Evolutionary conservation across 768 basidiomycete genomes (phyloP).

Genomic region (Omphalotus guepiniiformis): DNA sequence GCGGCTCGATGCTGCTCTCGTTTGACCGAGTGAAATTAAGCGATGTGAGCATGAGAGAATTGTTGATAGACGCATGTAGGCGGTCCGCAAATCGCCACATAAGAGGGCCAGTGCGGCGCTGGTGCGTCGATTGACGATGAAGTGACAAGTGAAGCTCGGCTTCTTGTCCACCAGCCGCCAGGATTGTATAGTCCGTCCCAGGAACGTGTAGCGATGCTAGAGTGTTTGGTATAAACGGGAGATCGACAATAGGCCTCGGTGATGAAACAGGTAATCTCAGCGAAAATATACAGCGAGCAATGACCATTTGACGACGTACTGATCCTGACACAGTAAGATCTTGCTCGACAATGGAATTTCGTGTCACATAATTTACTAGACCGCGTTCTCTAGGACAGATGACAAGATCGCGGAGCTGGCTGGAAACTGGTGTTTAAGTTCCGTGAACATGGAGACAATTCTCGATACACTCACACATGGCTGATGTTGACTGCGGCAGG

Average conservation of each 20-base stretch:
- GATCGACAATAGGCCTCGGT: constrained; percentile 45
- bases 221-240: constrained; percentile 60
- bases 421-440: constrained; percentile 23
- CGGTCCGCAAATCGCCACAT: constrained; percentile 52
- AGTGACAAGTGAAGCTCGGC: constrained; percentile 67
- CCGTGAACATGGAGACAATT: constrained; percentile 3
- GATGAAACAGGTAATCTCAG: constrained; percentile 28
- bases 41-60: constrained; percentile 67
- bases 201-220: constrained; percentile 53
- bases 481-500: constrained; percentile 49
- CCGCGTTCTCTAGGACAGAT: constrained; percentile 68
- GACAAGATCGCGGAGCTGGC: constrained; percentile 76
- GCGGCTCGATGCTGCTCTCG: constrained; percentile 66
- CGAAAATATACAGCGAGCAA: constrained; percentile 13
- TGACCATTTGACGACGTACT: constrained; percentile 31
- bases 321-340: constrained; percentile 44
- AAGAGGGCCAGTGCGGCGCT: constrained; percentile 23
- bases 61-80: constrained; percentile 74
- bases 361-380: constrained; percentile 58
- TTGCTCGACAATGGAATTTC: constrained; percentile 53
- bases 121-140: constrained; percentile 21
- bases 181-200: constrained; percentile 49
- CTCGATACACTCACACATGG: constrained; percentile 52
- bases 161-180: constrained; percentile 75
- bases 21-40: constrained; percentile 56